A percentile compares a stretch with the other conserved stretches of the same genome.
phyloP scores from a whole-genome alignment of 1,284 basidiomycete species.

The Microbotryum saponariae region DNA sequence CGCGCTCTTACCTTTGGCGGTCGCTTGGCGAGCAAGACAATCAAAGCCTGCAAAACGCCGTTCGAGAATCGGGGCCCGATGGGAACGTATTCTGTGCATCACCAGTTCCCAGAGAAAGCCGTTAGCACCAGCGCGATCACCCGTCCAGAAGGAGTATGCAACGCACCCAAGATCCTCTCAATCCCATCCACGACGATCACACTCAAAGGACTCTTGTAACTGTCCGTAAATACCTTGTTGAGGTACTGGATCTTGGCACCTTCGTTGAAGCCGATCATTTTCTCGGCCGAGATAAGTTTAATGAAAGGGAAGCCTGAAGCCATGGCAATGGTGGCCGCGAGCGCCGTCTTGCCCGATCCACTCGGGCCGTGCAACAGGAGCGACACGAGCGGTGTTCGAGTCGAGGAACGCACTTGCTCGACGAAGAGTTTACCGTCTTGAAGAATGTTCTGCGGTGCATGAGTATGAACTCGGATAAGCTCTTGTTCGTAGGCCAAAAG shows the following conservation, averaged over 20 bases:
- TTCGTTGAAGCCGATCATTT: slow-evolving; percentile 93
- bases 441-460: slow-evolving; percentile 59
- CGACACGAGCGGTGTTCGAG: slow-evolving; percentile 85
- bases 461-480: slow-evolving; percentile 49
- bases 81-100: slow-evolving; percentile 78
- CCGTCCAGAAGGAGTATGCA: not conserved
- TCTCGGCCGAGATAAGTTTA: slow-evolving; percentile 92
- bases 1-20: slow-evolving; percentile 71
- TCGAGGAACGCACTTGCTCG: slow-evolving; percentile 86
- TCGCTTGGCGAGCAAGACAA: slow-evolving; percentile 79
- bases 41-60: slow-evolving; percentile 78
- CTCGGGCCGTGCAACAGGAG: slow-evolving; percentile 81
- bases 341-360: slow-evolving; percentile 88
- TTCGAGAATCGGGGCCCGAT: slow-evolving; percentile 96
- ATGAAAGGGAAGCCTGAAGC: slow-evolving; percentile 93
- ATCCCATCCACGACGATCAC: slow-evolving; percentile 95
- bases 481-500: slow-evolving; percentile 70
- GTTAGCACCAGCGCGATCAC: not conserved
- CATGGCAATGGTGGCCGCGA: slow-evolving; percentile 91
- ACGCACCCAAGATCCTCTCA: slow-evolving; percentile 74
- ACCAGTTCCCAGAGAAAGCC: not conserved
- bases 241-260: slow-evolving; percentile 84
- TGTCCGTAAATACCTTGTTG: slow-evolving; percentile 89
- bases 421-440: slow-evolving; percentile 87
- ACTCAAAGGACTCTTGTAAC: slow-evolving; percentile 93